These are phyloP conservation scores for Musa itinerans DNA, from an alignment of 176 grass and related monocot species.

Conservation along the genomic window DNA sequence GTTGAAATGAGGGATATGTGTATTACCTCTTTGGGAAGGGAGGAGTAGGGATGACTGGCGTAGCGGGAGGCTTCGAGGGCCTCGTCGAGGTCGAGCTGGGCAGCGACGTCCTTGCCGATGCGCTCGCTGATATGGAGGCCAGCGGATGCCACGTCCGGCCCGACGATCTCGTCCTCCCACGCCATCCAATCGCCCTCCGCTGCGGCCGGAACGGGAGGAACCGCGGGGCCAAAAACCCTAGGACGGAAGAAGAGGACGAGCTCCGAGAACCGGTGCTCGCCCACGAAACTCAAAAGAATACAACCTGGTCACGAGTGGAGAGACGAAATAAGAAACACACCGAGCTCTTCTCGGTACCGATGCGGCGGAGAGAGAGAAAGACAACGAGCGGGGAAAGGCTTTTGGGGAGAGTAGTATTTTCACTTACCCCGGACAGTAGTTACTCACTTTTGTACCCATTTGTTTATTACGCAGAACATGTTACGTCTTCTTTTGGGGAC, in stretches of 20 bases:
- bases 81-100: constrained; percentile 88
- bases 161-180: constrained; percentile 83
- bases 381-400: too few relatives aligned
- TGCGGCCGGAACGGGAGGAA: background rate
- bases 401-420: too few relatives aligned
- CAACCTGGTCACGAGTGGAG: too few relatives aligned
- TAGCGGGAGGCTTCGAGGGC: constrained; percentile 92
- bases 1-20: background rate
- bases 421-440: too few relatives aligned
- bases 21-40: constrained; percentile 85
- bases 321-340: too few relatives aligned
- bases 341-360: too few relatives aligned
- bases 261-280: background rate
- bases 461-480: too few relatives aligned
- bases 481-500: too few relatives aligned
- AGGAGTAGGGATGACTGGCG: constrained; percentile 80
- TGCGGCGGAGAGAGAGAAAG: too few relatives aligned
- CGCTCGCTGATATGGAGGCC: constrained; percentile 88
- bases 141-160: constrained; percentile 76
- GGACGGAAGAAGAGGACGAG: background rate
- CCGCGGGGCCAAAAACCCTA: background rate
- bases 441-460: too few relatives aligned
- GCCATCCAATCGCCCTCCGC: constrained; percentile 35
- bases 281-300: too few relatives aligned
- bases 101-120: constrained; percentile 61